These are phyloP conservation scores for Pyrus hybrid DNA, from an alignment of 331 rosid species.

Conservation along the genomic window DNA sequence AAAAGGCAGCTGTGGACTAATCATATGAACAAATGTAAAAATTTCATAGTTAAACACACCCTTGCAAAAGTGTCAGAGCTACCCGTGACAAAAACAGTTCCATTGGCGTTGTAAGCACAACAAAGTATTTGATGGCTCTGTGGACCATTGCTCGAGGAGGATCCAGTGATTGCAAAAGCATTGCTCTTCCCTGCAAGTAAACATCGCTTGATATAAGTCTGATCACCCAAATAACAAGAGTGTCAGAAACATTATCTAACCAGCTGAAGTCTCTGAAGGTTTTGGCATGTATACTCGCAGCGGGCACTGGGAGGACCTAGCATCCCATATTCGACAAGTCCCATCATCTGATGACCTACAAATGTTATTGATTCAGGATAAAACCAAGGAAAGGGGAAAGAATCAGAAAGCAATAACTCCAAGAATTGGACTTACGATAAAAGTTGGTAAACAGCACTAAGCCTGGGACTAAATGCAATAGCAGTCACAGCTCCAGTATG, in stretches of 20 bases:
- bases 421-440: slow-evolving; percentile 57
- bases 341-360: slow-evolving; percentile 88
- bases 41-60: slow-evolving; percentile 32
- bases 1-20: slow-evolving; percentile 14
- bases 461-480: slow-evolving; percentile 82
- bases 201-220: slow-evolving; percentile 1
- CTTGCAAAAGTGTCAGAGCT: slow-evolving; percentile 89
- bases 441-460: slow-evolving; percentile 50
- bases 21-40: slow-evolving; percentile 10
- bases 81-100: slow-evolving; percentile 88
- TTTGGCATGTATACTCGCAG: slow-evolving; percentile 66
- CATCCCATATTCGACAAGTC: slow-evolving; percentile 93
- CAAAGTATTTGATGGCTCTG: slow-evolving; percentile 74
- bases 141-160: slow-evolving; percentile 55
- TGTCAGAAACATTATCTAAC: slow-evolving; percentile 40
- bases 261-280: slow-evolving; percentile 51
- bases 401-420: slow-evolving; percentile 9
- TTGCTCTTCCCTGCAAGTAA: slow-evolving; percentile 61
- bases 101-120: slow-evolving; percentile 83
- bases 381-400: slow-evolving; percentile 8
- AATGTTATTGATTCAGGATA: slow-evolving; percentile 3
- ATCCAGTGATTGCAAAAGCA: slow-evolving; percentile 37
- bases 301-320: slow-evolving; percentile 50
- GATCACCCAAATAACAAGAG: slow-evolving; percentile 6
- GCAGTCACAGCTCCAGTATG: slow-evolving; percentile 84